These are phyloP conservation scores for Hypoxylon fuscum DNA, from an alignment of 495 filamentous ascomycete genomes.

Conservation along the genomic window DNA sequence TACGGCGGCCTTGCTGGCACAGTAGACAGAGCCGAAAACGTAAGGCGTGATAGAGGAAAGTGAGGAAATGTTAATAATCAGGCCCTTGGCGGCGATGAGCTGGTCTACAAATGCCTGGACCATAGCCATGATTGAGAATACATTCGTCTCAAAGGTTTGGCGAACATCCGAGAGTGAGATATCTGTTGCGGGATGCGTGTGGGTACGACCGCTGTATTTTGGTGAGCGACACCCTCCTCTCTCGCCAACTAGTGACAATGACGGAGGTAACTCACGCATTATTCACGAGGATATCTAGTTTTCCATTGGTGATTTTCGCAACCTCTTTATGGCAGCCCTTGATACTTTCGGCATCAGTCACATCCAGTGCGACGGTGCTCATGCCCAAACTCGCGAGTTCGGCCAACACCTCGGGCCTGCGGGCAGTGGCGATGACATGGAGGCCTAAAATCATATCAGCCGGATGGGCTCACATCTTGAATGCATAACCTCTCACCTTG, in stretches of 20 bases:
- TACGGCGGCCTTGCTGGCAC: conserved; percentile 63
- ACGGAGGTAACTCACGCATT: conserved; percentile 60
- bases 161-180: conserved; percentile 60
- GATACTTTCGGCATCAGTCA: conserved; percentile 62
- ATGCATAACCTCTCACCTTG: conserved; percentile 45
- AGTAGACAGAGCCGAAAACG: conserved; percentile 61
- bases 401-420: conserved; percentile 53
- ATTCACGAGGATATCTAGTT: conserved; percentile 72
- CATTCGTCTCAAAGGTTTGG: conserved; percentile 68
- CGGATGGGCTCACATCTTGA: background rate
- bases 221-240: too few species aligned
- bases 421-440: conserved; percentile 65
- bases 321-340: conserved; percentile 56
- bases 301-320: conserved; percentile 61
- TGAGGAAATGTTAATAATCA: conserved; percentile 65
- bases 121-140: conserved; percentile 65
- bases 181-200: conserved; percentile 64
- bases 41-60: conserved; percentile 57
- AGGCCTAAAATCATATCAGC: conserved; percentile 45
- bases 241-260: too few species aligned
- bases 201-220: conserved; percentile 54
- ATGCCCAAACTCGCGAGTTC: conserved; percentile 58
- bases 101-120: conserved; percentile 64
- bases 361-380: conserved; percentile 58
- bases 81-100: conserved; percentile 61